Conservation (phyloP, 2,329 filamentous ascomycete genomes). For the Colletotrichum graminicola region DNA sequence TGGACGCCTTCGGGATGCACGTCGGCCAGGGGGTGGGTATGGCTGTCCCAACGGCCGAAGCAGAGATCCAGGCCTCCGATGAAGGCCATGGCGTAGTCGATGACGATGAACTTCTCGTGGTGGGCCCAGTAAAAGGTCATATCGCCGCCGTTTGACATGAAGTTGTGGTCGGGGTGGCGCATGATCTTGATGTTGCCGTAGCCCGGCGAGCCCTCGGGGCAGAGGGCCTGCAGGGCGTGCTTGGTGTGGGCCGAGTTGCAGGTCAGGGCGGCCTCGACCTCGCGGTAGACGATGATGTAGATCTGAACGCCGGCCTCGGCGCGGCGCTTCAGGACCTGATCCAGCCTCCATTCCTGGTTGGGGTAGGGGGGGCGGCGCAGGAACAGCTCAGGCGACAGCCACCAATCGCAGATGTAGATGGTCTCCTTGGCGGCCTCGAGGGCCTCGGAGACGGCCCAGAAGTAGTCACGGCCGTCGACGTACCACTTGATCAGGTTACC, state of each 20-base stretch:
- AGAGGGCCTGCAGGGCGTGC: conserved; percentile 82
- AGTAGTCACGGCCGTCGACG: conserved; percentile 94
- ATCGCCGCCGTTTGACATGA: conserved; percentile 92
- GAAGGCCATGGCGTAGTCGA: conserved; percentile 91
- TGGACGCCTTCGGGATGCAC: conserved; percentile 86
- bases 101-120: conserved; percentile 97
- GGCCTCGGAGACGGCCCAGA: conserved; percentile 91
- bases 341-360: conserved; percentile 88
- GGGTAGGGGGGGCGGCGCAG: conserved; percentile 84
- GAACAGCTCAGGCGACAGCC: conserved; percentile 91
- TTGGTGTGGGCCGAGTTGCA: conserved; percentile 97
- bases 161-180: conserved; percentile 94
- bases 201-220: conserved; percentile 83
- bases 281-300: conserved; percentile 92
- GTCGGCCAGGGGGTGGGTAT: conserved; percentile 88
- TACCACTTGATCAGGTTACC: conserved; percentile 97
- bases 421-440: conserved; percentile 91
- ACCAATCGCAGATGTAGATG: conserved; percentile 98
- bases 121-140: conserved; percentile 99
- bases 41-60: conserved; percentile 93
- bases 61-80: conserved; percentile 95
- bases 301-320: conserved; percentile 96
- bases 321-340: conserved; percentile 86
- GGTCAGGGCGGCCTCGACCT: conserved; percentile 83
- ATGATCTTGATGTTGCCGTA: conserved; percentile 90